Base-by-base conservation (phyloP, 108 stramenopile species). In the Nitzschia sp. region DNA sequence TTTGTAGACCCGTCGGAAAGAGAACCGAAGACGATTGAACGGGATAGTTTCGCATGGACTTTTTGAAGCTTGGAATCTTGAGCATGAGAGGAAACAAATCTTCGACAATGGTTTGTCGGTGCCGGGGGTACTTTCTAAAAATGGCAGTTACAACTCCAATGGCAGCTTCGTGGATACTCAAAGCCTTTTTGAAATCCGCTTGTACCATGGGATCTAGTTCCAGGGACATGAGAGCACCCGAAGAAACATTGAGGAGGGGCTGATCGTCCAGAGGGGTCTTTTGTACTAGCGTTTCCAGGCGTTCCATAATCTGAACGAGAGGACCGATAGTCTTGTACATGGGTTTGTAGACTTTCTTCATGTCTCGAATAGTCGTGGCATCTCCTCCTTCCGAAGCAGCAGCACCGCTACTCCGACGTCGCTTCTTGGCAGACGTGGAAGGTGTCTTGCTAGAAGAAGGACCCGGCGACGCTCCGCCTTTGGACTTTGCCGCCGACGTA, bases 21-120 rank as follows among this genome's bases (percentile, higher is more conserved):
- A 74, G 65, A 4, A 66, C 38, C 27, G 70, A 62, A 19, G 72
- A 68, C 51, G 35, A 80, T 59, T 70, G 79, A 35, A 95, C 74
- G 21, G 80, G 67, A 77, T 76, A 96, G 27, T 91, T 90, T 33
- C 95, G 78, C 59, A 95, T 68, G 32, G 84, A 76, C 64, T 81
- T 73, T 78, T 93, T 96, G 9, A 81, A 85, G 1, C 87, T 79
- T 15, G 97, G 95, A 38, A 97, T 62, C 73, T 92, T 91, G 36
- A 92, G 79, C 82, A 96, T 77, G 65, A 95, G 32, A 0, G 95
- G 93, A 57, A 95, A 95, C 19, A 97, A 54, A 73, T 97, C 97
- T 80, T 96, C 95, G 42, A 96, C 33, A 49, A 97, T 92, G 45
- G 92, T 83, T 30, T 85, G 67, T 21, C 97, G 92, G 65, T 92